Percentiles rank a stretch among this genome's conserved stretches.
phyloP scores from a whole-genome alignment of 169 alveolate species.

The Toxoplasma gondii region DNA sequence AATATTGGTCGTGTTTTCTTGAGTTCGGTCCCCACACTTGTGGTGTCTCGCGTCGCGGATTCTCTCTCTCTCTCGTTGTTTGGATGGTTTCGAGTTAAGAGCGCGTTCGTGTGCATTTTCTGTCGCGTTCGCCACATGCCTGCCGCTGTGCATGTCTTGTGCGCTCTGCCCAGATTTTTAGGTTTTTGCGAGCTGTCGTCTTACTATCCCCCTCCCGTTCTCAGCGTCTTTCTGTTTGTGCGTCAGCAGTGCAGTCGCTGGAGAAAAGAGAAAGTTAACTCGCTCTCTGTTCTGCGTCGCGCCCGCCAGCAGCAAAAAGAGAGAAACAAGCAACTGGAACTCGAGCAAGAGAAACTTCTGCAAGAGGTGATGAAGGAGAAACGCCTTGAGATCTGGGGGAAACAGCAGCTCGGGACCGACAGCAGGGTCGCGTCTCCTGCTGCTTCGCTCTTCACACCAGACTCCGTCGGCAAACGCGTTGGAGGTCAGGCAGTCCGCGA shows the following conservation, averaged over 20 bases:
- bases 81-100: no score
- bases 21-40: no score
- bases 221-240: not conserved
- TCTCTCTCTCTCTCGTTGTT: no score
- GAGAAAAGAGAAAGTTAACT: not conserved
- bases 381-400: not conserved
- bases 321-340: not conserved
- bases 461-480: not conserved
- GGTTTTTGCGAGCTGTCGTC: slow-evolving; percentile 8
- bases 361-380: not conserved
- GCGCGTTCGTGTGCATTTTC: no score
- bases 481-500: not conserved
- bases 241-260: not conserved
- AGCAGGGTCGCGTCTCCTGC: not conserved
- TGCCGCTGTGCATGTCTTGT: no score
- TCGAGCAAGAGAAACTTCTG: not conserved
- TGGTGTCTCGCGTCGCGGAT: no score
- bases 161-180: not conserved
- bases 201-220: not conserved
- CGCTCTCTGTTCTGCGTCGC: not conserved
- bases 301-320: not conserved
- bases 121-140: not conserved
- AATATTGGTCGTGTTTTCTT: no score
- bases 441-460: not conserved
- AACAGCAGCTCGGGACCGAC: not conserved